Evolutionary conservation across 2,329 filamentous ascomycete genomes (phyloP).

Genomic region (Fusarium papillatum): DNA sequence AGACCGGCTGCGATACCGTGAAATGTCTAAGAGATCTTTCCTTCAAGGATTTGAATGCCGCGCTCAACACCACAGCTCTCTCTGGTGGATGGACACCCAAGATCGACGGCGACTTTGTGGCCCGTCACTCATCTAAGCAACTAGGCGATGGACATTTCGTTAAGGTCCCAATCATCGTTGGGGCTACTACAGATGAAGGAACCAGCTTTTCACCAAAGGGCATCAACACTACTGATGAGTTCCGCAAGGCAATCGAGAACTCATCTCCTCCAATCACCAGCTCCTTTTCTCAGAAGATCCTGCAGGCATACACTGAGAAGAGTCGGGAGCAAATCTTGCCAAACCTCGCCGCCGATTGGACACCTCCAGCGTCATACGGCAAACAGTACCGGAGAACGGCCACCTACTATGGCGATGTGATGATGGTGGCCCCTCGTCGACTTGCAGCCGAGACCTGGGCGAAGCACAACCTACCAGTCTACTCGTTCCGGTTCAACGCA

Average conservation of each 20-base stretch:
- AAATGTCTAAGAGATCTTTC: slow-evolving; percentile 12
- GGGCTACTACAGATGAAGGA: slow-evolving; percentile 25
- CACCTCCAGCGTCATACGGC: slow-evolving; percentile 11
- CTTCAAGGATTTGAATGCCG: slow-evolving; percentile 5
- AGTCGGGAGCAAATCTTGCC: slow-evolving; percentile 10
- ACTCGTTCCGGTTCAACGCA: slow-evolving; percentile 22
- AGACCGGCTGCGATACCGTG: slow-evolving; percentile 7
- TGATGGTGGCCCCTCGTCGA: slow-evolving; percentile 20
- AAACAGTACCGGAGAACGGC: slow-evolving; percentile 20
- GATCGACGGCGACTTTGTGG: slow-evolving; percentile 27
- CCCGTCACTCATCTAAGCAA: slow-evolving; percentile 4
- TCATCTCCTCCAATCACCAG: not conserved
- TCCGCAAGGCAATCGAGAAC: not conserved
- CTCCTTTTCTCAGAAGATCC: not conserved
- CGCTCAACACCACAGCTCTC: slow-evolving; percentile 18
- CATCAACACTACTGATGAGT: slow-evolving; percentile 18
- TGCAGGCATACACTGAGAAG: not conserved
- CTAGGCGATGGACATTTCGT: slow-evolving; percentile 19
- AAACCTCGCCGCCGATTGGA: slow-evolving; percentile 14
- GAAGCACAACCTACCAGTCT: slow-evolving; percentile 42
- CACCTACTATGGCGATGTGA: slow-evolving; percentile 23
- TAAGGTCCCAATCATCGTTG: slow-evolving; percentile 25
- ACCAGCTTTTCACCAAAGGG: slow-evolving; percentile 19
- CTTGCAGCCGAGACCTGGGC: slow-evolving; percentile 23
- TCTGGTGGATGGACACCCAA: slow-evolving; percentile 18